Evolutionary conservation across 352 stramenopile species (phyloP), one percentile per base, ranked within the genome.

Genomic region (Globisporangium uncinulatum): DNA sequence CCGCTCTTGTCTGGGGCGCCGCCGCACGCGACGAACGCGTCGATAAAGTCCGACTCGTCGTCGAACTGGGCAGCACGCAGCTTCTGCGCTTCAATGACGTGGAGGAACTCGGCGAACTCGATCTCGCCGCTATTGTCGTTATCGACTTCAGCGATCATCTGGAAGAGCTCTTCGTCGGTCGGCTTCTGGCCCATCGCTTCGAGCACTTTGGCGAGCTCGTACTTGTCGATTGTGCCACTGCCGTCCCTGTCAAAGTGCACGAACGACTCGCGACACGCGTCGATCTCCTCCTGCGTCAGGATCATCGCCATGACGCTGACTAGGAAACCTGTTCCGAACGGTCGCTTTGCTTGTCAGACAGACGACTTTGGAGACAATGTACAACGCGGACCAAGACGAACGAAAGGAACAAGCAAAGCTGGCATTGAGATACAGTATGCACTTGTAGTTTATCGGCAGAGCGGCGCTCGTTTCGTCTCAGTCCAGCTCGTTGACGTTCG

Each of bases 51-150:
- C 29, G 92, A 97, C 67, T 99, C 94, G 58, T 98, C 93, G 67
- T 98, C 92, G 57, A 97, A 97, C 65, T 98, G 89, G 44, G 87
- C 77, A 6, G 93, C 93, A 15, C 91, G 79, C 45, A 98, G 85
- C 74, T 99, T 99, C 74, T 99, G 96, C 42, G 89, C 92, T 65
- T 98, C 95, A 51, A 99, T 98, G 41, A 99, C 94, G 53, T 98
- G 85, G 36, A 99, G 74, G 66, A 99, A 99, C 71, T 99, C 95
- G 48, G 88, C 75, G 64, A 99, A 99, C 64, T 99, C 96, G 61
- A 99, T 99, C 49, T 95, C 95, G 50, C 93, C 94, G 61, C 88
- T 98, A 78, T 97, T 94, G 67, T 92, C 82, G 56, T 90, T 89
- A 55, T 94, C 82, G 9, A 99, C 96, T 51, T 98, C 94, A 17